These are phyloP conservation scores for Pseudopithomyces chartarum DNA, from an alignment of 2,329 filamentous ascomycete genomes.

Conservation along the genomic window DNA sequence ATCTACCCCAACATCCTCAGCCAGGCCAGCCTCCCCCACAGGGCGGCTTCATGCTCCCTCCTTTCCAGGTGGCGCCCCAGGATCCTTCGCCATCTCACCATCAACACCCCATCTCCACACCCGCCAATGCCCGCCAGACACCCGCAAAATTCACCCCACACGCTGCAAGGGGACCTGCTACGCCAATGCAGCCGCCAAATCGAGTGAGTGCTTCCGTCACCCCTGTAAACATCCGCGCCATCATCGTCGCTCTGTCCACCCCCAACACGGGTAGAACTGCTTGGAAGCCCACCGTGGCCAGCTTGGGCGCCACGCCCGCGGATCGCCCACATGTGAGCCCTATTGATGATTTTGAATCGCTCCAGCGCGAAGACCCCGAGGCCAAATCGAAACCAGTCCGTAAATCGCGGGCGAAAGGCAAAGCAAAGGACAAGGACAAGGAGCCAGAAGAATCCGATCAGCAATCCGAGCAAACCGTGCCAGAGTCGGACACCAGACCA, in stretches of 20 bases:
- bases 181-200: constrained; percentile 29
- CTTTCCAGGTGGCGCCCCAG: constrained; percentile 54
- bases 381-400: constrained; percentile 30
- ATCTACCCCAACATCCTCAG: constrained; percentile 39
- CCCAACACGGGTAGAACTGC: constrained; percentile 36
- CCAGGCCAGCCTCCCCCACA: constrained; percentile 46
- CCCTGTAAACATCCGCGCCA: constrained; percentile 28
- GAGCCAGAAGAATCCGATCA: constrained; percentile 16
- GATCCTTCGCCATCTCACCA: constrained; percentile 46
- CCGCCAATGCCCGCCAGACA: constrained; percentile 23
- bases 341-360: constrained; percentile 33
- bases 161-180: constrained; percentile 19
- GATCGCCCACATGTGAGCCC: constrained; percentile 32
- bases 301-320: constrained; percentile 18
- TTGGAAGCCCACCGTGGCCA: constrained; percentile 31
- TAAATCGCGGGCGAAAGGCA: constrained; percentile 31
- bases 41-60: constrained; percentile 54
- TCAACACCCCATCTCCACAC: constrained; percentile 36
- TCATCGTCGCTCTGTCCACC: constrained; percentile 30
- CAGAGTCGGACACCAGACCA: constrained; percentile 35
- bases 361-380: constrained; percentile 20
- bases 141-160: constrained; percentile 13
- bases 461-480: constrained; percentile 24
- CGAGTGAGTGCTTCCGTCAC: constrained; percentile 35
- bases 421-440: constrained; percentile 31